Evolutionary conservation across 208 protist genomes (phyloP), one percentile per base, ranked within the genome.

Genomic region (Leishmania martiniquensis): DNA sequence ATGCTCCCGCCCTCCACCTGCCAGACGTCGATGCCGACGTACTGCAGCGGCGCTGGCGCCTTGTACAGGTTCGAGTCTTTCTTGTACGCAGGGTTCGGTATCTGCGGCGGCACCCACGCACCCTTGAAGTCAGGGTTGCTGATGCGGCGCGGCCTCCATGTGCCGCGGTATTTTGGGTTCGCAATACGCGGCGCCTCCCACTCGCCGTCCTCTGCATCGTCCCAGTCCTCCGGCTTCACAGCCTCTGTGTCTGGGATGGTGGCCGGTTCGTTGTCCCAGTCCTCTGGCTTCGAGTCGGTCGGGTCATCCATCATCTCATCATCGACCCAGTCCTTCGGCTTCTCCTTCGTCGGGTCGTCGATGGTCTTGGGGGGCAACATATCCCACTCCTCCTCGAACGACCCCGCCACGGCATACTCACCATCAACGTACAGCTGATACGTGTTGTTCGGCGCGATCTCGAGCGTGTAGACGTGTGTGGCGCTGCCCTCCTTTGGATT

Each of bases 71-170:
- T 74, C 6, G 80, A 52, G 78, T 98, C 93, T 17, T 70, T 71
- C 72, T 84, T 81, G 88, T 95, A 99, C 10, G 90, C 89, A 34
- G 97, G 97, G 87, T 99, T 99, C 39, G 75, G 74, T 74, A 99
- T 97, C 81, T 89, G 67, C 76, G 89, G 87, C 73, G 96, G 85
- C 47, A 71, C 79, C 97, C 98, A 99, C 71, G 80, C 76, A 39
- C 98, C 98, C 88, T 99, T 98, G 93, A 98, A 99, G 20, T 54
- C 94, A 22, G 98, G 98, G 88, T 99, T 99, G 22, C 87, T 69
- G 78, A 99, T 98, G 81, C 79, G 84, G 68, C 84, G 87, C 62
- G 93, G 83, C 52, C 62, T 75, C 98, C 98, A 99, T 77, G 87
- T 82, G 59, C 97, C 98, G 72, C 95, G 89, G 87, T 89, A 96